Conservation (phyloP, 2,329 filamentous ascomycete species). For the Leptographium wingfieldii region DNA sequence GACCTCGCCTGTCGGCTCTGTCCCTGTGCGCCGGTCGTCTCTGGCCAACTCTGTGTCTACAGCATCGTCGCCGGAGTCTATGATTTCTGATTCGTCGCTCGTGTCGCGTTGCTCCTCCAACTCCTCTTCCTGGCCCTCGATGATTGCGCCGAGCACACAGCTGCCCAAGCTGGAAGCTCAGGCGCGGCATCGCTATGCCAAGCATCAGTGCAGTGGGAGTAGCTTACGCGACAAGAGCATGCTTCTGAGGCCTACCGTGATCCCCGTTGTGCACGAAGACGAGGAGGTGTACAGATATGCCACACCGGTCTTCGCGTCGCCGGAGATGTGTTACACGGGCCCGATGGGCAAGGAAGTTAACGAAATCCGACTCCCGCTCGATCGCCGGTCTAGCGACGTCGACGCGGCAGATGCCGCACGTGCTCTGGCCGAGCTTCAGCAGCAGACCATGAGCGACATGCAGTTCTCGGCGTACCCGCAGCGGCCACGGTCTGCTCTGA, state of each 20-base stretch:
- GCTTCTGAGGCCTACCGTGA: slow-evolving; percentile 36
- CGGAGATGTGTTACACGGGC: slow-evolving; percentile 40
- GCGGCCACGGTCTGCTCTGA: slow-evolving; percentile 28
- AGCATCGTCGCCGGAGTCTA: slow-evolving; percentile 53
- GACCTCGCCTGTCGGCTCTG: slow-evolving; percentile 40
- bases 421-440: slow-evolving; percentile 48
- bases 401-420: slow-evolving; percentile 48
- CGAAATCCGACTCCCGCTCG: slow-evolving; percentile 33
- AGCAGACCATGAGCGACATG: slow-evolving; percentile 26
- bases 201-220: slow-evolving; percentile 31
- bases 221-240: slow-evolving; percentile 28
- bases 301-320: slow-evolving; percentile 33
- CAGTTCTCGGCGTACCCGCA: background rate
- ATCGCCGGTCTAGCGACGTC: slow-evolving; percentile 32
- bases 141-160: slow-evolving; percentile 41
- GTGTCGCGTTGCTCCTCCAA: slow-evolving; percentile 51
- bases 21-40: slow-evolving; percentile 44
- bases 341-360: slow-evolving; percentile 38
- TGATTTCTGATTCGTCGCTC: slow-evolving; percentile 50
- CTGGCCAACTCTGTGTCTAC: slow-evolving; percentile 51
- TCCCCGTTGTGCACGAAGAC: slow-evolving; percentile 41
- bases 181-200: slow-evolving; percentile 51
- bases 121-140: slow-evolving; percentile 48
- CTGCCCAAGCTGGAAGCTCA: slow-evolving; percentile 39
- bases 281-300: slow-evolving; percentile 24